These are phyloP conservation scores for Pseudoscleropodium purum DNA, from an alignment of 225 moss, liverwort and hornwort species.

Conservation along the genomic window DNA sequence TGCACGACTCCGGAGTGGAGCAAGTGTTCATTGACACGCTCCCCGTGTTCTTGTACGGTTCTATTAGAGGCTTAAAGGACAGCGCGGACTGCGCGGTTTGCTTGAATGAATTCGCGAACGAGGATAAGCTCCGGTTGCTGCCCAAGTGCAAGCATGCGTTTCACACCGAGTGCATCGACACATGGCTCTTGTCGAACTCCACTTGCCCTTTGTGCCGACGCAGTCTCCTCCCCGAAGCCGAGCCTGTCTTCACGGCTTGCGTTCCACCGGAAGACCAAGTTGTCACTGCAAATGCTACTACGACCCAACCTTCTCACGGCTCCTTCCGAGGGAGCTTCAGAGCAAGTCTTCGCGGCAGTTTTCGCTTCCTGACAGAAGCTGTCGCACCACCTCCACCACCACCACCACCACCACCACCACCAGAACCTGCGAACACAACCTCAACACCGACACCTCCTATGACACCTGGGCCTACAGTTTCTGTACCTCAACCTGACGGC, in stretches of 20 bases:
- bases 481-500: slow-evolving; percentile 24
- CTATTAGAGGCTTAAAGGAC: slow-evolving; percentile 41
- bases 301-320: not conserved
- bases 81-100: slow-evolving; percentile 78
- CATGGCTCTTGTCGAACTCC: slow-evolving; percentile 74
- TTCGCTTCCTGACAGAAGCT: slow-evolving; percentile 21
- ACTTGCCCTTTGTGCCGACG: slow-evolving; percentile 84
- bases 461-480: slow-evolving; percentile 39
- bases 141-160: slow-evolving; percentile 86
- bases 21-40: slow-evolving; percentile 47
- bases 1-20: slow-evolving; percentile 42
- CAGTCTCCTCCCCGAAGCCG: slow-evolving; percentile 25
- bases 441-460: slow-evolving; percentile 9
- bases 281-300: not conserved
- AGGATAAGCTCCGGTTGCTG: slow-evolving; percentile 60
- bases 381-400: not conserved
- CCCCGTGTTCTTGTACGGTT: slow-evolving; percentile 46
- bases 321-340: slow-evolving; percentile 26
- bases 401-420: not conserved
- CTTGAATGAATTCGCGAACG: slow-evolving; percentile 70
- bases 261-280: not conserved
- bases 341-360: slow-evolving; percentile 33
- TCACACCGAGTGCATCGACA: slow-evolving; percentile 80
- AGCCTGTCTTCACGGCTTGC: not conserved
- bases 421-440: not conserved